A percentile compares a stretch with the other conserved stretches of the same genome.
phyloP scores from a whole-genome alignment of 2,329 filamentous ascomycete genomes.

The Microcyclospora pomicola region DNA sequence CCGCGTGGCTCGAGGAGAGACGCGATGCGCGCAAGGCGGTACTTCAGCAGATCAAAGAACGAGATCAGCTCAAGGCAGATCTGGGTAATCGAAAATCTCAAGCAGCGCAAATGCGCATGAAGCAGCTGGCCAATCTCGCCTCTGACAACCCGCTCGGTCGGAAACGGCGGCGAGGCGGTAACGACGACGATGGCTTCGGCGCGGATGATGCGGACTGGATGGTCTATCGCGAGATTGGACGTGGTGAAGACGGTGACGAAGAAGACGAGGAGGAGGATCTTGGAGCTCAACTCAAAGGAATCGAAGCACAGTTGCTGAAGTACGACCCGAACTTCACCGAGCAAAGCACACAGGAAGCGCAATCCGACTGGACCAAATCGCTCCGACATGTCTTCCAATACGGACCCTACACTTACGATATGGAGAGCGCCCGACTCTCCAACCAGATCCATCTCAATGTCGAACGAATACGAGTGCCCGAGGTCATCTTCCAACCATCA shows the following conservation, averaged over 20 bases:
- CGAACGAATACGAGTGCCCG: slow-evolving; percentile 98
- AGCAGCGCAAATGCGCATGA: slow-evolving; percentile 95
- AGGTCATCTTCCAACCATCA: slow-evolving; percentile 97
- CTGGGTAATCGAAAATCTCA: slow-evolving; percentile 93
- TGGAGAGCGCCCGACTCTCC: slow-evolving; percentile 62
- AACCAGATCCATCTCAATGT: slow-evolving; percentile 93
- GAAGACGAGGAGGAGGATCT: slow-evolving; percentile 91
- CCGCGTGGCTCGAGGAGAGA: slow-evolving; percentile 75
- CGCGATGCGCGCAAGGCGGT: slow-evolving; percentile 57
- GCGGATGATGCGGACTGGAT: slow-evolving; percentile 97
- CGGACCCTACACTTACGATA: slow-evolving; percentile 74
- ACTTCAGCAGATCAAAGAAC: slow-evolving; percentile 76
- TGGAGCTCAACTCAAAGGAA: slow-evolving; percentile 52
- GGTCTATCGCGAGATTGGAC: slow-evolving; percentile 84
- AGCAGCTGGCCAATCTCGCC: slow-evolving; percentile 88
- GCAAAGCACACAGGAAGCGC: slow-evolving; percentile 79
- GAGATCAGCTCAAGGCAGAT: slow-evolving; percentile 83
- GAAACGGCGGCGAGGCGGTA: slow-evolving; percentile 71
- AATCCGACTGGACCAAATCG: slow-evolving; percentile 89
- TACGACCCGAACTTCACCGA: slow-evolving; percentile 85
- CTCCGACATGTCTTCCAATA: slow-evolving; percentile 81
- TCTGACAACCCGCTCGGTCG: slow-evolving; percentile 65
- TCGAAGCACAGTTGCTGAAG: slow-evolving; percentile 73
- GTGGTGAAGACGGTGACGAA: slow-evolving; percentile 81
- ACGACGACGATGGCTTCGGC: slow-evolving; percentile 94